Evolutionary conservation across 306 rosid genomes (phyloP).

Genomic region (Fragaria nilgerrensis): DNA sequence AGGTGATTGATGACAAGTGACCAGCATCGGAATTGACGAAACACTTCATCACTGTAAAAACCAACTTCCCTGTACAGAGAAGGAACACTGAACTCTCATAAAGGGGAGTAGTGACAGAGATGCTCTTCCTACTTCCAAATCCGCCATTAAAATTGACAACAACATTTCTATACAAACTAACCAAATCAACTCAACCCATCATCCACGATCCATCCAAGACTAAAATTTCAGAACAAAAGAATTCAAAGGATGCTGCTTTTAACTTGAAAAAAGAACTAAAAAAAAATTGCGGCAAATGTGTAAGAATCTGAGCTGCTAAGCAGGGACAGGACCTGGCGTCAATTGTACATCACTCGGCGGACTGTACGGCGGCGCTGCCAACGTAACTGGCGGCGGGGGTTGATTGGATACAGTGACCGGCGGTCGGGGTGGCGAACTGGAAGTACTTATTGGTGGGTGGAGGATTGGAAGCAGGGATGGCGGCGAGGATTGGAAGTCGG

Average conservation of each 20-base stretch:
- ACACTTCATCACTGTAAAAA: background rate
- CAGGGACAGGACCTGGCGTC: conserved; percentile 55
- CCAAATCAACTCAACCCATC: background rate
- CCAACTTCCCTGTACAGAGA: background rate
- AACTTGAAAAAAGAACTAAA: background rate
- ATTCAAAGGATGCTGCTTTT: background rate
- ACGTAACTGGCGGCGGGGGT: conserved; percentile 25
- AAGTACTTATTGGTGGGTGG: conserved; percentile 9
- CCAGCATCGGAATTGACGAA: background rate
- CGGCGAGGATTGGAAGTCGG: conserved; percentile 28
- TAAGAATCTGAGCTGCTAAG: conserved; percentile 29
- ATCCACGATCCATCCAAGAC: conserved; percentile 20
- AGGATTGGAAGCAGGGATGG: conserved; percentile 24
- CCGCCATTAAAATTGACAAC: background rate
- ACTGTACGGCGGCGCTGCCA: conserved; percentile 46
- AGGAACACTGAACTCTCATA: conserved; percentile 10
- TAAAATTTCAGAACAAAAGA: background rate
- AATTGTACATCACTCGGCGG: conserved; percentile 44
- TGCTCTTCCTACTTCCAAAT: conserved; percentile 14
- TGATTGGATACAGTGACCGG: conserved; percentile 23
- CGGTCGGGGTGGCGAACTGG: conserved; percentile 28
- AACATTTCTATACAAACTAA: background rate
- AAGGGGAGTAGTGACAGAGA: background rate
- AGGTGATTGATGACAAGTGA: background rate
- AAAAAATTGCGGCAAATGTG: background rate